Conservation (phyloP, 2,329 filamentous ascomycete species). For the Cryphonectria japonica region DNA sequence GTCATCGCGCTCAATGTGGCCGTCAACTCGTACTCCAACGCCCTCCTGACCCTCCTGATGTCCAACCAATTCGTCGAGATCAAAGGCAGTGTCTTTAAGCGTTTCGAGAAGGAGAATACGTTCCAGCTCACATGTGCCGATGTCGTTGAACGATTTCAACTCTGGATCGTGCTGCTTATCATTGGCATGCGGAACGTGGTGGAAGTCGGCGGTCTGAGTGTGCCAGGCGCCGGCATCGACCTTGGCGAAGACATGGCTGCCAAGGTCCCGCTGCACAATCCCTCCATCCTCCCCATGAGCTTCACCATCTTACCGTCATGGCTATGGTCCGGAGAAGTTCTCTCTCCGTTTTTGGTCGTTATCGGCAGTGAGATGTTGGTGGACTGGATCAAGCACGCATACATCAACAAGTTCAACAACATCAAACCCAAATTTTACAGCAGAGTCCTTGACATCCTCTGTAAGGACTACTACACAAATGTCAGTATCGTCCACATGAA, state of each 20-base stretch:
- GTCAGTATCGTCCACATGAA: conserved; percentile 48
- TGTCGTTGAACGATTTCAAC: conserved; percentile 93
- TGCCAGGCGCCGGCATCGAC: conserved; percentile 58
- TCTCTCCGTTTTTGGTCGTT: conserved; percentile 92
- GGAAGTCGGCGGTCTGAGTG: conserved; percentile 84
- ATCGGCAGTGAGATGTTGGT: conserved; percentile 96
- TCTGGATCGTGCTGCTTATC: conserved; percentile 96
- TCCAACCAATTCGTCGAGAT: conserved; percentile 99
- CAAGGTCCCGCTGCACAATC: conserved; percentile 64
- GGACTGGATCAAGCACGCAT: conserved; percentile 95
- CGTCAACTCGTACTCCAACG: conserved; percentile 98
- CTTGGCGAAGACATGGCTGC: conserved; percentile 49
- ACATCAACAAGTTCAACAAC: conserved; percentile 98
- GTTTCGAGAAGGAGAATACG: conserved; percentile 95
- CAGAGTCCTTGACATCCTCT: conserved; percentile 88
- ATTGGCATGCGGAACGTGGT: conserved; percentile 96
- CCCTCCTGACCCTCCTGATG: conserved; percentile 85
- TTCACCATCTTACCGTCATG: conserved; percentile 88
- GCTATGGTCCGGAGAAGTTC: conserved; percentile 77
- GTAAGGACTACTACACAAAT: conserved; percentile 98
- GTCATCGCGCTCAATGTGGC: conserved; percentile 97
- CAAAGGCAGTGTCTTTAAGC: conserved; percentile 98
- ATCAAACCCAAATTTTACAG: conserved; percentile 89
- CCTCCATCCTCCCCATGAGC: conserved; percentile 82
- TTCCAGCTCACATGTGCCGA: conserved; percentile 97